A percentile compares a stretch with the other conserved stretches of the same genome.
phyloP scores from a whole-genome alignment of 805 yeast genomes.

The Vanderwaltozyma verrucispora region DNA sequence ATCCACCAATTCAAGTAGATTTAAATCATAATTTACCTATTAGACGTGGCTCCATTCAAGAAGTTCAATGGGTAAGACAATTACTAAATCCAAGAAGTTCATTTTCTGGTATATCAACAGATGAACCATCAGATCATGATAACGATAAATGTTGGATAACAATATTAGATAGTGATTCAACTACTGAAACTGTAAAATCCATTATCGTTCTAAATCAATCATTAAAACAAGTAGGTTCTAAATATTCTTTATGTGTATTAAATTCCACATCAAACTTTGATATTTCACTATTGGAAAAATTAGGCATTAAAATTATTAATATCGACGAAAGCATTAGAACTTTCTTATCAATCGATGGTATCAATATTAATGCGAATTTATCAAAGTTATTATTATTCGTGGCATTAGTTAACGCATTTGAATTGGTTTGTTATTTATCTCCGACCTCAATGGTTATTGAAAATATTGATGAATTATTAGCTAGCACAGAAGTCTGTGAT shows the following conservation, averaged over 20 bases:
- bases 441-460: slow-evolving; percentile 22
- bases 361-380: not conserved
- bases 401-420: slow-evolving; percentile 14
- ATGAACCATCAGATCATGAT: slow-evolving; percentile 9
- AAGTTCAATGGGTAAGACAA: slow-evolving; percentile 26
- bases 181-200: slow-evolving; percentile 13
- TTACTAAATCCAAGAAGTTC: slow-evolving; percentile 29
- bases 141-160: slow-evolving; percentile 24
- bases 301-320: slow-evolving; percentile 9
- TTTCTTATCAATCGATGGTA: not conserved
- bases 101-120: slow-evolving; percentile 21
- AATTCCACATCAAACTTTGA: slow-evolving; percentile 10
- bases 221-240: slow-evolving; percentile 13
- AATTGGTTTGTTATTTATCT: slow-evolving; percentile 24
- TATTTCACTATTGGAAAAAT: slow-evolving; percentile 7
- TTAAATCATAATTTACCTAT: not conserved
- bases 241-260: slow-evolving; percentile 18
- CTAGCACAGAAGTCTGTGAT: slow-evolving; percentile 14
- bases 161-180: slow-evolving; percentile 13
- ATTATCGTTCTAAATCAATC: slow-evolving; percentile 20
- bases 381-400: slow-evolving; percentile 15
- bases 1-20: not conserved
- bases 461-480: slow-evolving; percentile 25
- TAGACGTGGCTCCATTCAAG: slow-evolving; percentile 25
- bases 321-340: slow-evolving; percentile 2